A percentile compares a stretch with the other conserved stretches of the same genome.
phyloP scores from a whole-genome alignment of 2,329 filamentous ascomycete species.

The Fusarium ramigenum region DNA sequence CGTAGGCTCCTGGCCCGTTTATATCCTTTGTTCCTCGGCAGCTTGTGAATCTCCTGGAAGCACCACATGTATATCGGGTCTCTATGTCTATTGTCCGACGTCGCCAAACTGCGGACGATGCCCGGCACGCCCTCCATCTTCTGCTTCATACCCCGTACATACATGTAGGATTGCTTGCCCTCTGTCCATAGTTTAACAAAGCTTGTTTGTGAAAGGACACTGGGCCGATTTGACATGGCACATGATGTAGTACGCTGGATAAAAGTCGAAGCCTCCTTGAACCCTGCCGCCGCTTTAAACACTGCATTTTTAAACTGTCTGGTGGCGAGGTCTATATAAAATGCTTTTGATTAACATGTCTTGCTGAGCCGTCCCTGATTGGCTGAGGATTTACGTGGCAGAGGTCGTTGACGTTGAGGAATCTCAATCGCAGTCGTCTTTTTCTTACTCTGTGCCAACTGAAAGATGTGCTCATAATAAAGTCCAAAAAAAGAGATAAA shows the following conservation, averaged over 20 bases:
- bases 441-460: not conserved
- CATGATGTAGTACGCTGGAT: slow-evolving; percentile 11
- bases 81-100: slow-evolving; percentile 23
- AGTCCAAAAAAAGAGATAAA: not conserved
- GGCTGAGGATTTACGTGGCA: not conserved
- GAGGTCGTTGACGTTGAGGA: not conserved
- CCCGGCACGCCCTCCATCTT: slow-evolving; percentile 25
- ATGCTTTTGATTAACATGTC: not conserved
- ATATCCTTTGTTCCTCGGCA: slow-evolving; percentile 38
- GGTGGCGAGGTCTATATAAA: not conserved
- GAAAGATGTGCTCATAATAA: not conserved
- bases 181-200: slow-evolving; percentile 5
- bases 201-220: slow-evolving; percentile 14
- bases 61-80: slow-evolving; percentile 24
- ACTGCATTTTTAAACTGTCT: not conserved
- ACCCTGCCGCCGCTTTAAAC: slow-evolving; percentile 16
- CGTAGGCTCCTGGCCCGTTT: slow-evolving; percentile 15
- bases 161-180: slow-evolving; percentile 17
- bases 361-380: not conserved
- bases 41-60: slow-evolving; percentile 37
- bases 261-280: slow-evolving; percentile 7
- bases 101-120: slow-evolving; percentile 27
- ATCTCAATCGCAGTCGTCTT: not conserved
- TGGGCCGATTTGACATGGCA: slow-evolving; percentile 20
- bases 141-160: slow-evolving; percentile 10